A percentile compares a stretch with the other conserved stretches of the same genome.
phyloP scores from a whole-genome alignment of 768 basidiomycete species.

The Boletellus emodensis region DNA sequence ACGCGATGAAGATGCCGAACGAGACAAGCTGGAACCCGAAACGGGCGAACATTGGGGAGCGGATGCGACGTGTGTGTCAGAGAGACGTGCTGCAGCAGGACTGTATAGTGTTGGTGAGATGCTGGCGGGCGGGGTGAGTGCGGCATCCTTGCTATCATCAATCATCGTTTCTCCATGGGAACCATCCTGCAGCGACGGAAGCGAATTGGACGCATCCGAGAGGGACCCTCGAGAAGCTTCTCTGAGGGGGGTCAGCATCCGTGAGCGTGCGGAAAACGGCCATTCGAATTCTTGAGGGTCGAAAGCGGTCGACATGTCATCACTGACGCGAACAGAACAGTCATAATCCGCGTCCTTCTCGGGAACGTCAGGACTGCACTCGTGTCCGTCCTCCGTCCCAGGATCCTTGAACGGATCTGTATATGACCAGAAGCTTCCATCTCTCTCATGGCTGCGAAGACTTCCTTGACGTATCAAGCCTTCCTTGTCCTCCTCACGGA shows the following conservation, averaged over 20 bases:
- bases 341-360: constrained; percentile 22
- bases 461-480: constrained; percentile 21
- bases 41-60: constrained; percentile 39
- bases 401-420: constrained; percentile 42
- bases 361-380: not conserved
- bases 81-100: constrained; percentile 19
- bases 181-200: constrained; percentile 21
- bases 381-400: constrained; percentile 17
- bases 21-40: constrained; percentile 38
- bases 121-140: constrained; percentile 9
- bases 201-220: constrained; percentile 22
- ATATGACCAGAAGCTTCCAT: constrained; percentile 34
- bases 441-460: constrained; percentile 9
- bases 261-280: constrained; percentile 21
- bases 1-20: constrained; percentile 50
- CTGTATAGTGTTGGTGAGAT: constrained; percentile 20
- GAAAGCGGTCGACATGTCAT: constrained; percentile 10
- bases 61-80: constrained; percentile 27
- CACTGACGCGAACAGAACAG: constrained; percentile 5
- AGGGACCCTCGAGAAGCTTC: constrained; percentile 27
- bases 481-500: constrained; percentile 1
- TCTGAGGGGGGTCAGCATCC: constrained; percentile 31
- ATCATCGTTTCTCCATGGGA: constrained; percentile 23
- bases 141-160: constrained; percentile 26
- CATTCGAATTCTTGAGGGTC: constrained; percentile 9